Percentiles rank a stretch among this genome's conserved stretches.
phyloP scores from a whole-genome alignment of 495 filamentous ascomycete species.

The Neurospora terricola region DNA sequence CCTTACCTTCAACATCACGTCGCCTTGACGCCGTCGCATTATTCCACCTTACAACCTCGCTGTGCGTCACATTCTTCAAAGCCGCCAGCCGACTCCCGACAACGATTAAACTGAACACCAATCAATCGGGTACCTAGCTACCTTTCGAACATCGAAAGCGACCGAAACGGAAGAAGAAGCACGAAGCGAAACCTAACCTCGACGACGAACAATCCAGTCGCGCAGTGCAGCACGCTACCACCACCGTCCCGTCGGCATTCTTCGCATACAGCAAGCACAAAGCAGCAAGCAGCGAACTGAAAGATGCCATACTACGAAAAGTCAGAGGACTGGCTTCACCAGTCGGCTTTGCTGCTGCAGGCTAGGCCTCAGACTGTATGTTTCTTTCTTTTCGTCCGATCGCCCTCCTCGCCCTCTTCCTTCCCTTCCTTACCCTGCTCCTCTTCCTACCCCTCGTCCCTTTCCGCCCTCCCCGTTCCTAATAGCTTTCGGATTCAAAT shows the following conservation, averaged over 20 bases:
- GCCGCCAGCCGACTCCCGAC: not conserved
- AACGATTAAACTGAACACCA: not conserved
- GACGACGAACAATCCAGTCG: not conserved
- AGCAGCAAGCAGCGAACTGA: not conserved
- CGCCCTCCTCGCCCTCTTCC: too few relatives aligned
- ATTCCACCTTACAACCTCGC: not conserved
- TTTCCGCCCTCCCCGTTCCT: too few relatives aligned
- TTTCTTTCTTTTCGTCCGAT: too few relatives aligned
- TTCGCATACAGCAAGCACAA: not conserved
- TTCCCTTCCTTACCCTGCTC: too few relatives aligned
- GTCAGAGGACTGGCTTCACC: conserved; percentile 44
- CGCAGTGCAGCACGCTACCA: not conserved
- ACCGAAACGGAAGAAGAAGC: too few relatives aligned
- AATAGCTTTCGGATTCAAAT: too few relatives aligned
- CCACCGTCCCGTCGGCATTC: not conserved
- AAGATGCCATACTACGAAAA: conserved; percentile 44
- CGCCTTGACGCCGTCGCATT: not conserved
- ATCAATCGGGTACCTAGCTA: not conserved
- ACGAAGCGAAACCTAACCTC: not conserved
- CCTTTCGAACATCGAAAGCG: not conserved
- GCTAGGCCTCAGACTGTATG: conserved; percentile 38
- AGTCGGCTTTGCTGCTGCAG: conserved; percentile 37
- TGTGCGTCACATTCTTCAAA: not conserved
- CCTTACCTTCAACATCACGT: not conserved
- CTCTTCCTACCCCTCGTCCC: not conserved